Conservation (phyloP, 805 yeast species). For the Yarrowia yakushimensis region DNA sequence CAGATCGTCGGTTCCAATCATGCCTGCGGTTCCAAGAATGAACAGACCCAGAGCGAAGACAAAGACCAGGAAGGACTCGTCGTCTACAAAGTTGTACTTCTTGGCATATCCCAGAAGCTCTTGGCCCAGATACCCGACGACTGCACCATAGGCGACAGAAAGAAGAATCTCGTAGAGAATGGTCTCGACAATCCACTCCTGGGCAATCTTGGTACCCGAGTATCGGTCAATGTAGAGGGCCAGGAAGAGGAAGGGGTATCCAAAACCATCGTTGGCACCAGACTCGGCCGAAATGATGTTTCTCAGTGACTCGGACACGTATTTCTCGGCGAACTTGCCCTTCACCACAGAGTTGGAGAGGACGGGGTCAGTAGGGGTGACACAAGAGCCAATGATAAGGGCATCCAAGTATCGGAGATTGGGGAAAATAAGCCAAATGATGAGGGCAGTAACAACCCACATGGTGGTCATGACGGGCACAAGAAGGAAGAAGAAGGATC, state of each 20-base stretch:
- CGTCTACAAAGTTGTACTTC: constrained; percentile 51
- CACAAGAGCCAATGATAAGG: constrained; percentile 62
- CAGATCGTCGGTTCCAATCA: constrained; percentile 68
- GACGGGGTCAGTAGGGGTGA: constrained; percentile 77
- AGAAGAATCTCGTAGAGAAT: constrained; percentile 60
- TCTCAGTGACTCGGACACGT: constrained; percentile 59
- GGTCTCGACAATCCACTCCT: constrained; percentile 60
- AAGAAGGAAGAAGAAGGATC: constrained; percentile 53
- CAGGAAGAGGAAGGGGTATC: constrained; percentile 59
- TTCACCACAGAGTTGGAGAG: constrained; percentile 69
- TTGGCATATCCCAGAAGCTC: constrained; percentile 54
- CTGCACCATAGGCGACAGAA: constrained; percentile 49
- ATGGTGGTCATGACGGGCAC: constrained; percentile 70
- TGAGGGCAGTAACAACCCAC: constrained; percentile 62
- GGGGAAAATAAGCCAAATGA: constrained; percentile 61
- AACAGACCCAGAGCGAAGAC: constrained; percentile 52
- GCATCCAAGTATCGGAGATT: constrained; percentile 53
- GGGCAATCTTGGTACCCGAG: constrained; percentile 51
- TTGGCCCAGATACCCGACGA: constrained; percentile 51
- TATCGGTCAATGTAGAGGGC: constrained; percentile 54
- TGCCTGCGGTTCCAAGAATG: constrained; percentile 61
- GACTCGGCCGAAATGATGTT: constrained; percentile 65
- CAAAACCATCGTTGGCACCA: constrained; percentile 68
- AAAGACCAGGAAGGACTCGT: constrained; percentile 57
- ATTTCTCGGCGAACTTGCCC: constrained; percentile 62